These are phyloP conservation scores for Prunus mongolica DNA, from an alignment of 306 rosid genomes.

Conservation along the genomic window DNA sequence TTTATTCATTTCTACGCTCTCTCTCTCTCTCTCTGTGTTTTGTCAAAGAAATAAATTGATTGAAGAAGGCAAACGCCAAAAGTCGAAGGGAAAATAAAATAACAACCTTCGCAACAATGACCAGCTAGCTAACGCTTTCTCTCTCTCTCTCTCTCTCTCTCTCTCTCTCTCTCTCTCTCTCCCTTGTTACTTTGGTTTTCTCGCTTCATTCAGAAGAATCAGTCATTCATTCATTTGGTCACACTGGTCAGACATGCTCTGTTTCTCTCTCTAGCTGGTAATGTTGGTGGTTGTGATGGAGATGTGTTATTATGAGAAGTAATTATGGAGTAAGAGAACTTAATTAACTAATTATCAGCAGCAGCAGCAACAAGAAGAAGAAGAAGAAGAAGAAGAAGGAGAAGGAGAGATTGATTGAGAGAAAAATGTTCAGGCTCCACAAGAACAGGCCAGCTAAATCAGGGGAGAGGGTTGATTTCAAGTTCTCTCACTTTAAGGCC, in stretches of 20 bases:
- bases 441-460: slow-evolving; percentile 56
- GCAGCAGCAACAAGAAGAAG: neutral
- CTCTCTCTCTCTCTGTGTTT: slow-evolving; percentile 5
- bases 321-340: neutral
- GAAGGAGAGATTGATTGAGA: slow-evolving; percentile 4
- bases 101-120: slow-evolving; percentile 65
- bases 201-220: neutral
- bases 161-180: no score
- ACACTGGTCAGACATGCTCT: neutral
- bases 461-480: slow-evolving; percentile 43
- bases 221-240: neutral
- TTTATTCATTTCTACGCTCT: neutral
- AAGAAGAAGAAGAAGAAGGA: neutral
- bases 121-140: slow-evolving; percentile 58
- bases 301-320: neutral
- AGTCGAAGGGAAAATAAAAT: slow-evolving; percentile 39
- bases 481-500: slow-evolving; percentile 34
- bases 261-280: slow-evolving; percentile 54
- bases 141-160: slow-evolving; percentile 18
- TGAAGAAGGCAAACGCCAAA: slow-evolving; percentile 35
- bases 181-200: slow-evolving; percentile 16
- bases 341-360: neutral
- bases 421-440: slow-evolving; percentile 69
- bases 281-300: slow-evolving; percentile 27
- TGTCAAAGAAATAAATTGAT: neutral